Evolutionary conservation across 495 filamentous ascomycete species (phyloP).

Genomic region (Trichoderma erinaceum): DNA sequence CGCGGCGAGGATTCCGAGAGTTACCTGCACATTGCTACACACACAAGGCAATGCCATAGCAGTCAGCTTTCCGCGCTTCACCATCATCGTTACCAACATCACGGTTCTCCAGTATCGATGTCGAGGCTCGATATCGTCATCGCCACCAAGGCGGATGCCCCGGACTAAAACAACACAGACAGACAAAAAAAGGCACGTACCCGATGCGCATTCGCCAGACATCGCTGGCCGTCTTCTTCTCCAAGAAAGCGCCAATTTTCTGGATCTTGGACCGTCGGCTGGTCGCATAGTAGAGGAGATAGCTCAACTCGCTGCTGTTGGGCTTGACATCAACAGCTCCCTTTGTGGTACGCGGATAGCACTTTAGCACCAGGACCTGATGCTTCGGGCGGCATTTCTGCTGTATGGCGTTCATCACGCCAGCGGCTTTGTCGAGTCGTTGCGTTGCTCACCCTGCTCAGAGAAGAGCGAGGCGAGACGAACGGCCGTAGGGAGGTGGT

Average conservation of each 20-base stretch:
- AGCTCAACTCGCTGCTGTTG: slow-evolving; percentile 89
- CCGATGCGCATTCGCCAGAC: slow-evolving; percentile 74
- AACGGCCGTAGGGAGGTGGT: not conserved
- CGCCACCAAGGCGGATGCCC: not conserved
- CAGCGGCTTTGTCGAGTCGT: slow-evolving; percentile 12
- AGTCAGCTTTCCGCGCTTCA: slow-evolving; percentile 14
- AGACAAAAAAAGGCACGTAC: slow-evolving; percentile 44
- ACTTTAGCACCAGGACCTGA: slow-evolving; percentile 86
- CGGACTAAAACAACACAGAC: not conserved
- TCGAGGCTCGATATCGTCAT: not conserved
- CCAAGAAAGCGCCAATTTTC: slow-evolving; percentile 85
- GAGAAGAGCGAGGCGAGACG: slow-evolving; percentile 3
- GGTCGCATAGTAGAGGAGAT: slow-evolving; percentile 90
- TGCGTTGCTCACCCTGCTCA: not conserved
- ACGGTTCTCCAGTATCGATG: slow-evolving; percentile 11
- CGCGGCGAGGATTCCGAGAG: slow-evolving; percentile 77
- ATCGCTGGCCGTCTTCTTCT: slow-evolving; percentile 83
- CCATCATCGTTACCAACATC: not conserved
- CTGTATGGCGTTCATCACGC: slow-evolving; percentile 50
- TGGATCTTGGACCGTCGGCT: slow-evolving; percentile 88
- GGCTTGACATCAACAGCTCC: slow-evolving; percentile 84
- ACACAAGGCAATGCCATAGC: slow-evolving; percentile 11
- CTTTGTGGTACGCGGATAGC: slow-evolving; percentile 85
- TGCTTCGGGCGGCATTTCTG: slow-evolving; percentile 77
- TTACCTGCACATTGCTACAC: slow-evolving; percentile 82